These are phyloP conservation scores for Starmerella asiatica DNA, from an alignment of 805 yeast species.

Conservation along the genomic window DNA sequence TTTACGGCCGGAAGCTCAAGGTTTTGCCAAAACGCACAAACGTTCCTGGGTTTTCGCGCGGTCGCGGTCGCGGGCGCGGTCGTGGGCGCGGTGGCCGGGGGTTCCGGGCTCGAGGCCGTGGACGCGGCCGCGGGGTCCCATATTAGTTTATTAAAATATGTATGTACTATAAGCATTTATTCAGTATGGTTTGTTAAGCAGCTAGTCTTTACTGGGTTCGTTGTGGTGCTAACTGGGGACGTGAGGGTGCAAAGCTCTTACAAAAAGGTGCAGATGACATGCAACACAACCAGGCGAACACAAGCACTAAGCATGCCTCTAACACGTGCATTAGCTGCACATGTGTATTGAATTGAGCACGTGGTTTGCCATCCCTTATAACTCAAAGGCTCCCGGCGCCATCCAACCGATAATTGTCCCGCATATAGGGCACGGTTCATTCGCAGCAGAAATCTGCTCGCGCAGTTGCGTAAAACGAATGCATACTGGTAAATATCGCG, in stretches of 20 bases:
- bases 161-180: too few relatives aligned
- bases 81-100: conserved; percentile 26
- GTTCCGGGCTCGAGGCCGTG: conserved; percentile 23
- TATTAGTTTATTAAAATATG: too few relatives aligned
- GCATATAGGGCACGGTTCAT: conserved; percentile 13
- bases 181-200: too few relatives aligned
- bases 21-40: conserved; percentile 71
- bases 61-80: conserved; percentile 38
- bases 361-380: conserved; percentile 25
- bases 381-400: conserved; percentile 30
- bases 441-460: too few relatives aligned
- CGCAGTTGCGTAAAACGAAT: conserved; percentile 17
- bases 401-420: conserved; percentile 22
- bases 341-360: conserved; percentile 7
- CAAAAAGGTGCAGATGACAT: too few relatives aligned
- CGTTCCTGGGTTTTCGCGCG: conserved; percentile 52
- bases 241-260: too few relatives aligned
- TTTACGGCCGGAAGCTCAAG: conserved; percentile 58
- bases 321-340: background rate
- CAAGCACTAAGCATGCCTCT: too few relatives aligned
- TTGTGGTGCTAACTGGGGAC: too few relatives aligned
- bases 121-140: conserved; percentile 25
- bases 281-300: too few relatives aligned
- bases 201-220: too few relatives aligned
- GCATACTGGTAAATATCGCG: conserved; percentile 23